Evolutionary conservation across 768 basidiomycete species (phyloP).

Genomic region (Leccinum disarticulatum): DNA sequence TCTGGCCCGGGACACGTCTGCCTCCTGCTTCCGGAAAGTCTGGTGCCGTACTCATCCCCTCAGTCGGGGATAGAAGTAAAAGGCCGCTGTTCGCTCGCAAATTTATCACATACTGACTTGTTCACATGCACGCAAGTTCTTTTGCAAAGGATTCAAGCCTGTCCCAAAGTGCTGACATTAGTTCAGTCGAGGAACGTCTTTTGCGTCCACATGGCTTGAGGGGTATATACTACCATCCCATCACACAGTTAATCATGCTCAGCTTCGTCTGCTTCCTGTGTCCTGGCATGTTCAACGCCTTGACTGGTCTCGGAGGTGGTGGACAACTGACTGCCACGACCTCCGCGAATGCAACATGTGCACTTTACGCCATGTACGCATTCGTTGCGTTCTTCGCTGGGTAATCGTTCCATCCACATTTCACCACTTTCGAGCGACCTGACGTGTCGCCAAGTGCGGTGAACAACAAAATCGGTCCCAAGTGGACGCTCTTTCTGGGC

Average conservation of each 20-base stretch:
- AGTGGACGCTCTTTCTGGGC: slow-evolving; percentile 69
- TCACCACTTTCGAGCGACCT: not conserved
- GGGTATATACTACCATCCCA: slow-evolving; percentile 56
- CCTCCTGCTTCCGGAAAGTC: not conserved
- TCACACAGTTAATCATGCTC: slow-evolving; percentile 60
- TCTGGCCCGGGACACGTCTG: not conserved
- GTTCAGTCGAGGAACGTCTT: slow-evolving; percentile 28
- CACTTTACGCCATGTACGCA: slow-evolving; percentile 62
- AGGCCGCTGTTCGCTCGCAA: not conserved
- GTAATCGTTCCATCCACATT: slow-evolving; percentile 34
- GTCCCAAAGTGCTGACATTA: not conserved
- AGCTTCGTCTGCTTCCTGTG: slow-evolving; percentile 63
- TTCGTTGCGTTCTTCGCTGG: slow-evolving; percentile 64
- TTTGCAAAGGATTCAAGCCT: slow-evolving; percentile 4
- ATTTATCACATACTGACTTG: not conserved
- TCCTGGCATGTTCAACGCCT: slow-evolving; percentile 70
- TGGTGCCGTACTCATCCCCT: not conserved
- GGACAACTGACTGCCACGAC: slow-evolving; percentile 67
- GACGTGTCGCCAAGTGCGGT: slow-evolving; percentile 49
- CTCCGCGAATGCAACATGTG: slow-evolving; percentile 68
- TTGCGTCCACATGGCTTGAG: slow-evolving; percentile 49
- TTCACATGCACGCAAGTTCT: not conserved
- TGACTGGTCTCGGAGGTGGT: slow-evolving; percentile 76
- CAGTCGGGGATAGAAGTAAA: slow-evolving; percentile 6
- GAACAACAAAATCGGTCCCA: slow-evolving; percentile 74